Conservation (phyloP, 331 rosid genomes). For the Erythrophleum ivorense region DNA sequence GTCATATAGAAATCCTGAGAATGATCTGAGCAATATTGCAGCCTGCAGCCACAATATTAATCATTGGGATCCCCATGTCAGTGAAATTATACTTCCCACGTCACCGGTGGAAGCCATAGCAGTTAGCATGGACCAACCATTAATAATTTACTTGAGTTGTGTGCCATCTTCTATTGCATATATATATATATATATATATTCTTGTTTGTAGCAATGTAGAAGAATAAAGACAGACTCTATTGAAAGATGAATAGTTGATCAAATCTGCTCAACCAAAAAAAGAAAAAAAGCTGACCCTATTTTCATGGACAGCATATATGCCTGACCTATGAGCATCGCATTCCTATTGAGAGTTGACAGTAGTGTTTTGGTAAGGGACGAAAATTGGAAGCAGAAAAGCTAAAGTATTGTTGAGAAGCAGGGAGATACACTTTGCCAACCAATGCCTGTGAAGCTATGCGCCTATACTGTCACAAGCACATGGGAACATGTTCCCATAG, state of each 20-base stretch:
- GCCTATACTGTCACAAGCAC: conserved; percentile 28
- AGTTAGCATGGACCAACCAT: too few relatives aligned
- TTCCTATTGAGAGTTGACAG: neutral
- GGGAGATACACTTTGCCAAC: neutral
- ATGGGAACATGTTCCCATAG: conserved; percentile 41
- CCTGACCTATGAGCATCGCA: neutral
- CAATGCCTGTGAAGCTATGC: neutral
- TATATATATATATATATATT: too few relatives aligned
- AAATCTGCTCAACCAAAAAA: neutral
- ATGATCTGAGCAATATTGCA: neutral
- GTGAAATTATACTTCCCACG: too few relatives aligned
- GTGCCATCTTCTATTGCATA: too few relatives aligned
- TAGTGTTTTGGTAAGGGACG: neutral
- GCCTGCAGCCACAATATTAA: neutral
- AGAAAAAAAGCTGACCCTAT: neutral
- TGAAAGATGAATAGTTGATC: too few relatives aligned
- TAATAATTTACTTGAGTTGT: too few relatives aligned
- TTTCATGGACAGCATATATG: neutral
- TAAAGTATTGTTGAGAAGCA: neutral
- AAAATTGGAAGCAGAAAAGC: neutral
- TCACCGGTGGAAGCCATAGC: too few relatives aligned
- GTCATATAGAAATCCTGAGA: neutral
- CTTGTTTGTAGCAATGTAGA: neutral
- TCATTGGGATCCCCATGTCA: too few relatives aligned
- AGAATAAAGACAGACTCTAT: neutral